Percentiles rank a stretch among this genome's conserved stretches.
These are phyloP conservation scores for Yamadazyma endophytica DNA, from an alignment of 805 yeast genomes.

Conservation along the genomic window DNA sequence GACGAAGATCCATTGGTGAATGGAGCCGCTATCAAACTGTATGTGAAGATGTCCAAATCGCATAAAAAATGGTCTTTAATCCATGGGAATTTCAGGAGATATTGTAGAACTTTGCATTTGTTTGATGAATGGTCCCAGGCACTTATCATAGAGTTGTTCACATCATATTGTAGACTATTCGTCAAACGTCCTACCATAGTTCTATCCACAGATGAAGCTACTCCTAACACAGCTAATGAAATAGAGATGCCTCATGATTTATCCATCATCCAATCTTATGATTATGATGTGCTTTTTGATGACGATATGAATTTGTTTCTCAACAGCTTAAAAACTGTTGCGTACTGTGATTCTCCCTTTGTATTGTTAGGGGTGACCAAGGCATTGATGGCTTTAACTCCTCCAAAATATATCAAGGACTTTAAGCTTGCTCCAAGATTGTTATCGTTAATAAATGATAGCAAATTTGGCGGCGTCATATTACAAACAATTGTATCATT, in stretches of 20 bases:
- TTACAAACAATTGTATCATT: conserved; percentile 45
- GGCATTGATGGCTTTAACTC: conserved; percentile 54
- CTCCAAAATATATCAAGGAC: conserved; percentile 48
- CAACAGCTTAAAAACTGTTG: conserved; percentile 40
- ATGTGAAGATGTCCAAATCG: conserved; percentile 32
- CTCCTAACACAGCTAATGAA: too few species aligned
- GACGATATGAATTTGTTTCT: conserved; percentile 57
- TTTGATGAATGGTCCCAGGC: conserved; percentile 76
- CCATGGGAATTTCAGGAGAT: conserved; percentile 66
- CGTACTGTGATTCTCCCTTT: conserved; percentile 50
- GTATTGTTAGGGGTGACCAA: conserved; percentile 61
- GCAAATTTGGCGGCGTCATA: conserved; percentile 32
- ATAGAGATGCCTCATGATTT: conserved; percentile 43
- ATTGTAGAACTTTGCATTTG: conserved; percentile 42
- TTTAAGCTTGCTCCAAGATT: conserved; percentile 49
- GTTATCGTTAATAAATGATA: conserved; percentile 31
- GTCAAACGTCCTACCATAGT: conserved; percentile 50
- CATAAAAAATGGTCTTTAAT: conserved; percentile 54
- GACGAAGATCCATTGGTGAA: conserved; percentile 68
- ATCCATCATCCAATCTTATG: conserved; percentile 12
- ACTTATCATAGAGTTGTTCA: conserved; percentile 54
- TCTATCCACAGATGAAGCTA: conserved; percentile 24
- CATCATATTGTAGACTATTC: conserved; percentile 61
- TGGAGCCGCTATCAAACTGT: conserved; percentile 60
- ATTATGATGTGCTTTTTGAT: conserved; percentile 42